Base-by-base conservation (phyloP, 768 basidiomycete species). In the Chiua virens region DNA sequence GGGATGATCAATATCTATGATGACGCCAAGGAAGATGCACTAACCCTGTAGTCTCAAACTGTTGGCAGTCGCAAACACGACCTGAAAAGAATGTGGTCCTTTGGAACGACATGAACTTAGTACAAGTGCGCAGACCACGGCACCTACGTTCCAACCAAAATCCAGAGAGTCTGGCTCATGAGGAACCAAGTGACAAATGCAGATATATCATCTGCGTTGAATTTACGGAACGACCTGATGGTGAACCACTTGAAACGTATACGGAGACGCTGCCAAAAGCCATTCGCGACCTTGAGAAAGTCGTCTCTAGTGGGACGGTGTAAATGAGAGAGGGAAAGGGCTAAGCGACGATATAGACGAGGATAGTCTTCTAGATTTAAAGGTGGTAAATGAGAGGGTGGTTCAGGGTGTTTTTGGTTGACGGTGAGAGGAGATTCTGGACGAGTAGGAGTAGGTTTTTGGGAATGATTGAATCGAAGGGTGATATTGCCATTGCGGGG, bases 221-320 rank as follows among this genome's bases (percentile, higher is more conserved):
- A 99, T 62, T 83, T 86, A 42, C 96, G 83, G 73, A 97, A 99
- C 5, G 91, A 92, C 55, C 91, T 79, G 60, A 98, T 95, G 11
- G 92, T 92, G 58, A 94, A 89, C 97, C 97, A 99, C 66, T 93
- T 93, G 75, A 98, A 92, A n/a, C 92, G 82, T 58, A 98, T 89
- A 20, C 86, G 80, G 21, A 88, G 68, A 3, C 97, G 83, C 58
- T 96, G 82, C 86, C 93, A 93, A 67, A 95, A 94, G n/a, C 87
- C 85, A 27, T 80, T 88, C 4, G 95, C 86, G 4, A 92, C 87
- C 18, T 80, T 82, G 32, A 98, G 78, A 52, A 98, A 86, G 64
- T 98, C 92, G 40, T 97, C 94, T 38, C 86, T 82, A 0, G 92
- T 90, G 1, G 94, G 96, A 34, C 87, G 76, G 55, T 83, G 85